Evolutionary conservation across 805 yeast genomes (phyloP).

Genomic region (Yarrowia divulgata): DNA sequence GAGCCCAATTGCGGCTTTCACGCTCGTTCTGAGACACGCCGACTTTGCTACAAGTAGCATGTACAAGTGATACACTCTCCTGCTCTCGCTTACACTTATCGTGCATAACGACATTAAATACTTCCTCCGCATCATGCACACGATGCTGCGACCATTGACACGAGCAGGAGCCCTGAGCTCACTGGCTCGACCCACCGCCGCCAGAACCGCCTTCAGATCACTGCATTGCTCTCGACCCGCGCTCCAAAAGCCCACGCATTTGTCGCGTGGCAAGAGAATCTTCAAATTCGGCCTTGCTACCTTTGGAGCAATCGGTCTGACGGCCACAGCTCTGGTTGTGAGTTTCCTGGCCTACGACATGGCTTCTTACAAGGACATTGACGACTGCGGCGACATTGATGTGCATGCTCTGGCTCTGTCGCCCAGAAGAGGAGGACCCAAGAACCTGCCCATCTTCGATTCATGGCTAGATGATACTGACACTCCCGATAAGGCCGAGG

Average conservation of each 20-base stretch:
- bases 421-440: constrained; percentile 73
- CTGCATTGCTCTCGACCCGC: constrained; percentile 8
- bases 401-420: constrained; percentile 62
- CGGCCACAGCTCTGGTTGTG: constrained; percentile 47
- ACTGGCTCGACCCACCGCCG: not conserved
- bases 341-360: constrained; percentile 64
- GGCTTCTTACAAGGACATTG: constrained; percentile 45
- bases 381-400: constrained; percentile 50
- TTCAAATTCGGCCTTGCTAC: constrained; percentile 15
- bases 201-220: not conserved
- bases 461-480: constrained; percentile 66
- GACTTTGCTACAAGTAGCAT: not conserved
- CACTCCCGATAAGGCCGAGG: constrained; percentile 48
- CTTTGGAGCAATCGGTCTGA: constrained; percentile 42
- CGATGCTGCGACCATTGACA: constrained; percentile 12
- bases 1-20: not conserved
- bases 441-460: constrained; percentile 67
- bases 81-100: not conserved
- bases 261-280: not conserved
- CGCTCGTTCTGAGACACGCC: not conserved
- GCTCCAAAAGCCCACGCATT: not conserved
- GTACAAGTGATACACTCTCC: too few relatives aligned
- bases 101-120: constrained; percentile 5
- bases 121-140: not conserved
- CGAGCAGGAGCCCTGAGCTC: constrained; percentile 12